Evolutionary conservation across 768 basidiomycete genomes (phyloP).

Genomic region (Cantharellus anzutake): DNA sequence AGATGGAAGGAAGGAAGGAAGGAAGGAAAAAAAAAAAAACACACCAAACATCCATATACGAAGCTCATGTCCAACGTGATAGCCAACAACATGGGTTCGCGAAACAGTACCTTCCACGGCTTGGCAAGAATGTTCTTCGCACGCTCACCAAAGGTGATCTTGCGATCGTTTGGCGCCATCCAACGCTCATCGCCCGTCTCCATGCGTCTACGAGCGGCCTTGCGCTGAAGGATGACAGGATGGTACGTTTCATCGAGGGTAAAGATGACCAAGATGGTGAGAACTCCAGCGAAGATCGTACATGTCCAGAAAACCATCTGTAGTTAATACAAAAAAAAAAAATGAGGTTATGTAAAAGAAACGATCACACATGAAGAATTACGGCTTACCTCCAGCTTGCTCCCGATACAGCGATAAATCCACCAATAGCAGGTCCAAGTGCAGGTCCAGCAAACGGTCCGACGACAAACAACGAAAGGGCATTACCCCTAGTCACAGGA

Average conservation of each 20-base stretch:
- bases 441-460: conserved; percentile 13
- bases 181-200: conserved; percentile 7
- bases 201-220: conserved; percentile 6
- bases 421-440: conserved; percentile 10
- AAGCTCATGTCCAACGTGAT: conserved; percentile 8
- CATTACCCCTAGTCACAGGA: conserved; percentile 11
- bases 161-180: conserved; percentile 7
- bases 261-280: conserved; percentile 4
- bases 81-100: conserved; percentile 9
- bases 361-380: neutral
- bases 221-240: conserved; percentile 1
- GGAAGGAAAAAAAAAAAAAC: neutral
- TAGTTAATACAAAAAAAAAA: neutral
- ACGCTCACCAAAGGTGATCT: conserved; percentile 1
- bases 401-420: conserved; percentile 9
- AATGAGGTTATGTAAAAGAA: neutral
- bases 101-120: conserved; percentile 8
- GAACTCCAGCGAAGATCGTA: conserved; percentile 11
- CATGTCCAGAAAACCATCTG: conserved; percentile 15
- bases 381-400: conserved; percentile 8
- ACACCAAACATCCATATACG: neutral
- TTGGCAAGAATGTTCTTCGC: conserved; percentile 2
- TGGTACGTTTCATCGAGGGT: conserved; percentile 12
- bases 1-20: neutral
- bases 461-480: conserved; percentile 10